A percentile compares a stretch with the other conserved stretches of the same genome.
Conservation (phyloP, 2,329 filamentous ascomycete genomes). For the Lachnellula suecica region DNA sequence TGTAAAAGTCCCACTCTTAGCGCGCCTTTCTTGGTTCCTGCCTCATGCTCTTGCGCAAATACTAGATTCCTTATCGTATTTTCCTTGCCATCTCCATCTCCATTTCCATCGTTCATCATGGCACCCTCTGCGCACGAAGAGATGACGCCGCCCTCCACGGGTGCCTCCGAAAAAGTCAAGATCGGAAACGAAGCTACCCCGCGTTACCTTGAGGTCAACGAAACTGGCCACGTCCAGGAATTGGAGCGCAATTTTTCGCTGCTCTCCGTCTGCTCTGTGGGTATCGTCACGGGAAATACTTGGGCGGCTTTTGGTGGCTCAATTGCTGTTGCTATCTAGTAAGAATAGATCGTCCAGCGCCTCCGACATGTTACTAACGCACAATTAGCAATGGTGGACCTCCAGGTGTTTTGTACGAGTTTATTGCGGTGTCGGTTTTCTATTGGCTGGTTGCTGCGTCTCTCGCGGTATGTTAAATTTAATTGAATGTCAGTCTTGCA, state of each 20-base stretch:
- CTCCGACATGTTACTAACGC: neutral
- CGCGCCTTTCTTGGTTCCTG: too few species aligned
- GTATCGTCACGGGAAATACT: slow-evolving; percentile 43
- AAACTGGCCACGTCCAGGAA: slow-evolving; percentile 50
- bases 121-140: neutral
- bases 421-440: slow-evolving; percentile 49
- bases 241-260: slow-evolving; percentile 49
- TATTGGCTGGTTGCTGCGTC: slow-evolving; percentile 50
- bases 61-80: too few species aligned
- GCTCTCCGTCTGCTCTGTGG: slow-evolving; percentile 44
- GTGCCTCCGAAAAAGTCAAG: slow-evolving; percentile 13
- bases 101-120: neutral
- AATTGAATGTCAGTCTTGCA: neutral
- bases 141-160: neutral
- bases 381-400: slow-evolving; percentile 61
- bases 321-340: slow-evolving; percentile 37
- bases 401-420: slow-evolving; percentile 62
- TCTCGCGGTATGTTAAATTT: slow-evolving; percentile 41
- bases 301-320: slow-evolving; percentile 48
- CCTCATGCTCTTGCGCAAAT: too few species aligned
- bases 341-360: neutral
- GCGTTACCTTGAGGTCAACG: slow-evolving; percentile 37
- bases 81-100: too few species aligned
- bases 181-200: slow-evolving; percentile 3
- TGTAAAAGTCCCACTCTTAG: too few species aligned